Evolutionary conservation across 2,329 filamentous ascomycete genomes (phyloP).

Genomic region (Penicillium brevicompactum): DNA sequence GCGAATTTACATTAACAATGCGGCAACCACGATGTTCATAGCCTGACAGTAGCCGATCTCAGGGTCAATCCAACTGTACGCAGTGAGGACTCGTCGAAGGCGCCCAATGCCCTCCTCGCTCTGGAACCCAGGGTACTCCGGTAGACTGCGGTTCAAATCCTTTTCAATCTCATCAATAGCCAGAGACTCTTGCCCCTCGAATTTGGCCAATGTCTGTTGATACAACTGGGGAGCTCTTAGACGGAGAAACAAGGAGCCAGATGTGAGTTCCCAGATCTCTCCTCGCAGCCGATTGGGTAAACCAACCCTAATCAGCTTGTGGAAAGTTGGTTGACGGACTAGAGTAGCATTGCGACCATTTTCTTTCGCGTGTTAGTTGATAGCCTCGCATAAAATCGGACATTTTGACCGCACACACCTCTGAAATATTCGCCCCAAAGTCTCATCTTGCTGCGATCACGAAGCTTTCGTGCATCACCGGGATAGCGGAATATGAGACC

Average conservation of each 20-base stretch:
- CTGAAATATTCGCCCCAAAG: conserved; percentile 95
- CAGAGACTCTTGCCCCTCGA: conserved; percentile 81
- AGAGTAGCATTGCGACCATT: conserved; percentile 92
- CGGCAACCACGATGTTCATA: conserved; percentile 99
- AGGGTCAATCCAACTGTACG: conserved; percentile 95
- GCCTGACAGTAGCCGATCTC: conserved; percentile 98
- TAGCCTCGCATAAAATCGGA: not conserved
- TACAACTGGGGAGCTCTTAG: conserved; percentile 85
- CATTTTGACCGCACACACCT: conserved; percentile 32
- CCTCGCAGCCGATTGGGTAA: conserved; percentile 89
- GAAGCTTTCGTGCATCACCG: conserved; percentile 88
- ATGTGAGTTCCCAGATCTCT: conserved; percentile 94
- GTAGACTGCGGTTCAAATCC: conserved; percentile 91
- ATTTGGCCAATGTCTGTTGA: conserved; percentile 79
- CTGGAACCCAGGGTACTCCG: conserved; percentile 96
- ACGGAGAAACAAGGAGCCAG: conserved; percentile 84
- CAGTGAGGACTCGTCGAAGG: conserved; percentile 85
- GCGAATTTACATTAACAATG: conserved; percentile 76
- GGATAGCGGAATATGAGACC: conserved; percentile 94
- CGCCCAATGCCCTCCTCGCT: conserved; percentile 92
- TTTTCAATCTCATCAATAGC: conserved; percentile 99
- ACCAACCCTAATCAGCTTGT: conserved; percentile 94
- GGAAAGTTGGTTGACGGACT: conserved; percentile 93
- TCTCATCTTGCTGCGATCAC: conserved; percentile 95
- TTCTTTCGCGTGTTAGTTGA: conserved; percentile 52